These are phyloP conservation scores for Dioscorea alata DNA, from an alignment of 106 monocot genomes.

Conservation along the genomic window DNA sequence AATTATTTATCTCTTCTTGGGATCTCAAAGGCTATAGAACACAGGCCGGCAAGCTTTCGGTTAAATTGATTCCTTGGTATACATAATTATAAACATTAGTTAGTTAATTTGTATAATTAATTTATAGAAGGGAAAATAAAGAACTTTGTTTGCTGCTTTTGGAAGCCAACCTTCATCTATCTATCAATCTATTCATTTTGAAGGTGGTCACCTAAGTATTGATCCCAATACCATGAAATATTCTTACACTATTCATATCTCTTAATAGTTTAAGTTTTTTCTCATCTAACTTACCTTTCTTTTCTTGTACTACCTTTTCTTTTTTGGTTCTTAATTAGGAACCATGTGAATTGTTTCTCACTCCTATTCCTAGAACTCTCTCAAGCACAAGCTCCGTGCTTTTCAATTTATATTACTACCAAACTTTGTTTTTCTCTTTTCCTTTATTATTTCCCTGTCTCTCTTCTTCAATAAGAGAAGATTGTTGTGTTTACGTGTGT, in stretches of 20 bases:
- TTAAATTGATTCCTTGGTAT: background rate
- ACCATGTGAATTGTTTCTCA: constrained; percentile 9
- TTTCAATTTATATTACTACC: too few relatives aligned
- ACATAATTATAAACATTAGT: background rate
- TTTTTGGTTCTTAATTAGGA: constrained; percentile 9
- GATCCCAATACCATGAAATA: constrained; percentile 33
- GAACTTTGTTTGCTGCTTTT: constrained; percentile 42
- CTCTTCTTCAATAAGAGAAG: too few relatives aligned
- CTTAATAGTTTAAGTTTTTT: background rate
- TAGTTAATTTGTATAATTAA: too few relatives aligned
- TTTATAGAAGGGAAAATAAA: background rate
- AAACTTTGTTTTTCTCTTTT: too few relatives aligned
- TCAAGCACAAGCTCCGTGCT: too few relatives aligned
- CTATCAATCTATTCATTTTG: background rate
- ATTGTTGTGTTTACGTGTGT: too few relatives aligned
- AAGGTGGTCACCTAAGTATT: constrained; percentile 50
- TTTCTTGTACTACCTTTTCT: background rate
- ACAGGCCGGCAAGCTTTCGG: constrained; percentile 7
- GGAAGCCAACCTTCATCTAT: constrained; percentile 36
- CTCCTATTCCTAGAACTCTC: too few relatives aligned
- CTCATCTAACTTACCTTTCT: background rate
- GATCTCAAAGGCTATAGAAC: background rate
- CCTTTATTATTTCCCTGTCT: too few relatives aligned
- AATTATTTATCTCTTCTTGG: background rate
- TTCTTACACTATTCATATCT: constrained; percentile 16